Conservation (phyloP, 768 basidiomycete genomes). For the Tubosaeta sp. region DNA sequence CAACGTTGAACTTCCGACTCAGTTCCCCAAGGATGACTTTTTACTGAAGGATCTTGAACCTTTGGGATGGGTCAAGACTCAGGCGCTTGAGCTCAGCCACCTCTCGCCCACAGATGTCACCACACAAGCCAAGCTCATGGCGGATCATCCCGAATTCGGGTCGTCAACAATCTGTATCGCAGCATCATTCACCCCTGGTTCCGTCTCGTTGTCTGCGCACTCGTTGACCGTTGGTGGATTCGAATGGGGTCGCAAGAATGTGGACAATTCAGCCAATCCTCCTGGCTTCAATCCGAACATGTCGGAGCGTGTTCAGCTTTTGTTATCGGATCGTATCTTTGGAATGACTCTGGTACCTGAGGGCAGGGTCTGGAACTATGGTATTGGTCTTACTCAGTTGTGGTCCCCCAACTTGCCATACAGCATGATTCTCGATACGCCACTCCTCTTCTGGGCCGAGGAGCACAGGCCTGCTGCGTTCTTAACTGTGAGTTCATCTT, state of each 20-base stretch:
- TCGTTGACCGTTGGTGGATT: constrained; percentile 88
- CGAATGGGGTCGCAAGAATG: constrained; percentile 96
- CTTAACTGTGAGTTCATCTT: constrained; percentile 62
- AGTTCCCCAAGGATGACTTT: constrained; percentile 92
- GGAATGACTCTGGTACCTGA: constrained; percentile 95
- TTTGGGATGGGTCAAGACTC: constrained; percentile 95
- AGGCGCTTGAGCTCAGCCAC: constrained; percentile 87
- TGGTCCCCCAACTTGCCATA: constrained; percentile 84
- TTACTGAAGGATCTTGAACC: constrained; percentile 93
- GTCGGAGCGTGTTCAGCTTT: constrained; percentile 91
- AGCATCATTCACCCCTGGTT: constrained; percentile 96
- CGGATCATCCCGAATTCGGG: constrained; percentile 92
- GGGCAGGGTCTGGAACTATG: constrained; percentile 96
- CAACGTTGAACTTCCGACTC: constrained; percentile 83
- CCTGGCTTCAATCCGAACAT: constrained; percentile 97
- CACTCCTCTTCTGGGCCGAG: constrained; percentile 93
- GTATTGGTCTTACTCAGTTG: constrained; percentile 86
- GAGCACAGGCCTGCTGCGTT: constrained; percentile 93
- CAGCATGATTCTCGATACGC: constrained; percentile 86
- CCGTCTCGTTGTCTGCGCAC: constrained; percentile 92
- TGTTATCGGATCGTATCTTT: constrained; percentile 92
- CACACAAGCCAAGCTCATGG: constrained; percentile 95
- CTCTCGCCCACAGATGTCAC: constrained; percentile 91
- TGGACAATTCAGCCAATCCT: constrained; percentile 80
- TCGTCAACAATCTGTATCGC: constrained; percentile 92